Percentiles rank a stretch among this genome's conserved stretches.
Conservation (phyloP, 2,329 filamentous ascomycete species). For the Ophiostoma sp. region DNA sequence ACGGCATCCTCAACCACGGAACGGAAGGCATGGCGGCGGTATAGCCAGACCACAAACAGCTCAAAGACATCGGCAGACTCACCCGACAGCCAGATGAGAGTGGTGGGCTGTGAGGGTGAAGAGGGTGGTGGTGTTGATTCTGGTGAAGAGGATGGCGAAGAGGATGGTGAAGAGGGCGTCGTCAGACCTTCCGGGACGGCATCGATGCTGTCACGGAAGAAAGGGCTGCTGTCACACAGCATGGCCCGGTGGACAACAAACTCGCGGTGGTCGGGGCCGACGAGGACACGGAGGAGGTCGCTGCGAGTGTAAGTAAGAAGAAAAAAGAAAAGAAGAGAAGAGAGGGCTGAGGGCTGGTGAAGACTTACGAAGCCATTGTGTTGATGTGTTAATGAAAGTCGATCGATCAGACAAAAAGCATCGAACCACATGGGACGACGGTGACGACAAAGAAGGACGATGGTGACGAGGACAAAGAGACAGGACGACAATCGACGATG, state of each 20-base stretch:
- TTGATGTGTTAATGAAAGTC: neutral
- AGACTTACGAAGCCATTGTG: constrained; percentile 2
- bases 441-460: constrained; percentile 1
- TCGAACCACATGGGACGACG: constrained; percentile 7
- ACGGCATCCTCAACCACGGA: constrained; percentile 47
- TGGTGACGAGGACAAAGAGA: neutral
- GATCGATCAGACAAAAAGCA: neutral
- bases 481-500: neutral
- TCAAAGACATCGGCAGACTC: constrained; percentile 55
- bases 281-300: constrained; percentile 36
- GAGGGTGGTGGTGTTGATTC: neutral
- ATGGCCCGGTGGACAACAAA: constrained; percentile 41
- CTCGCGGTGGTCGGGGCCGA: constrained; percentile 36
- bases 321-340: neutral
- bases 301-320: neutral
- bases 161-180: neutral
- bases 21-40: constrained; percentile 46
- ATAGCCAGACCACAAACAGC: constrained; percentile 55
- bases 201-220: constrained; percentile 51
- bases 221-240: constrained; percentile 49
- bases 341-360: neutral
- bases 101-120: constrained; percentile 27
- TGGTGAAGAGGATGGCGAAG: neutral
- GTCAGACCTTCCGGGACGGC: constrained; percentile 35
- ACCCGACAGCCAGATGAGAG: constrained; percentile 43